Evolutionary conservation across 2,329 filamentous ascomycete species (phyloP), one percentile per base, ranked within the genome.

Genomic region (Cercospora zeina): DNA sequence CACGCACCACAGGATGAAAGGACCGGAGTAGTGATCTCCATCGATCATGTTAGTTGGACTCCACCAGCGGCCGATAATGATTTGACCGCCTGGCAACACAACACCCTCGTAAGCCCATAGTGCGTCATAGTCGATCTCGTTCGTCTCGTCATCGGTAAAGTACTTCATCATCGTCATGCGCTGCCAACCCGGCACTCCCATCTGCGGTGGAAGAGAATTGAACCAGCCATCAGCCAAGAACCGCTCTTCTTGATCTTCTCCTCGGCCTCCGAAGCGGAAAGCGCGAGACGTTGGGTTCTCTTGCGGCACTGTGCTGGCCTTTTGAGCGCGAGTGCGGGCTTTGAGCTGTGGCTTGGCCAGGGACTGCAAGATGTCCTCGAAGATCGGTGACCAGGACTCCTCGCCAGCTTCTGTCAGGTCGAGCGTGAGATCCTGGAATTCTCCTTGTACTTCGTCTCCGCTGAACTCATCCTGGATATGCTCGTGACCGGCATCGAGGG

Each of bases 111-210:
- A 81, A 1, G 78, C 79, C 78, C 79, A 82, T 1, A 81, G 70
- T n/a, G 69, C 65, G 6, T 76, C 74, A 8, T 58, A 54, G 27
- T 75, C 71, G 19, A 57, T 72, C 9, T 34, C 49, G 59, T 4
- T 65, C 21, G 65, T 66, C 3, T 73, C 60, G 0, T 73, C 64
- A 13, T 77, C 71, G 1, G 65, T 57, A 64, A 76, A 80, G 65
- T 82, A 81, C 69, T 82, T 83, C 77, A 85, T 81, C 74, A 85
- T 80, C 0, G 78, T 81, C 59, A 85, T 73, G 33, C 82, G 77
- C 72, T 83, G 80, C 75, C 80, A 85, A 19, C 83, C 83, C 0
- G 79, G 77, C 11, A 85, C 80, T 1, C 75, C 77, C 14, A 76
- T 63, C 65, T 85, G 83, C 2, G 73, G 67, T 0, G 80, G 80